Percentiles rank a stretch among this genome's conserved stretches.
Conservation (phyloP, 139 green algal genomes). For the Edaphochlamys debaryana region DNA sequence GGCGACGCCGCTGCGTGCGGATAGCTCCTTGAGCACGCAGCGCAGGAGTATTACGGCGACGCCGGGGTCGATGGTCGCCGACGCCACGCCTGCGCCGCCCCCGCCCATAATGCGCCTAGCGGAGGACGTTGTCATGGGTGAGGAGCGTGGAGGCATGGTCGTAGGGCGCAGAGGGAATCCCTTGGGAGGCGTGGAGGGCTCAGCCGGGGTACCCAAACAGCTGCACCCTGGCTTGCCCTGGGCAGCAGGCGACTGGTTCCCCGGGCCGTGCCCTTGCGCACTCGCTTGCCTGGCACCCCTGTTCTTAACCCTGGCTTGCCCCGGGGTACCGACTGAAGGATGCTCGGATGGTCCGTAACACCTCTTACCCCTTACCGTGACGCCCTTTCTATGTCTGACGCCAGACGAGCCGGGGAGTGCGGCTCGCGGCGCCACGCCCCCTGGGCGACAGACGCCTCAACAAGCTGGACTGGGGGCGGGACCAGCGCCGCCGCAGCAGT, state of each 20-base stretch:
- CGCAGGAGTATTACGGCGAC: conserved; percentile 41
- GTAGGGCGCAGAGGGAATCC: too few relatives aligned
- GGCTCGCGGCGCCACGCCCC: not conserved
- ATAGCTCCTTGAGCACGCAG: conserved; percentile 43
- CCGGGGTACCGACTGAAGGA: too few relatives aligned
- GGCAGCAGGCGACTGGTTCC: too few relatives aligned
- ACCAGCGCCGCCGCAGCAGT: not conserved
- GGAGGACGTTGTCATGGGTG: conserved; percentile 59
- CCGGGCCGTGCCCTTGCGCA: too few relatives aligned
- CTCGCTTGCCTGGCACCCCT: too few relatives aligned
- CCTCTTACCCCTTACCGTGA: too few relatives aligned
- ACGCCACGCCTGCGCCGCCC: conserved; percentile 44
- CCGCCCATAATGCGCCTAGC: conserved; percentile 42
- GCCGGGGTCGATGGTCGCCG: conserved; percentile 38
- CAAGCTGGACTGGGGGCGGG: not conserved
- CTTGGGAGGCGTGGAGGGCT: too few relatives aligned
- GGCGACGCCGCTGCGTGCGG: conserved; percentile 27
- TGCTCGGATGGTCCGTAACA: too few relatives aligned
- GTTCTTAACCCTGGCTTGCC: too few relatives aligned
- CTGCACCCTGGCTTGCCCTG: too few relatives aligned
- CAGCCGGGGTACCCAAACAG: too few relatives aligned
- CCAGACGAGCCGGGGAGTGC: conserved; percentile 35
- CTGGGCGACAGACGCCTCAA: conserved; percentile 3
- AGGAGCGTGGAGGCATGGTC: not conserved
- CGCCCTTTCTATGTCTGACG: too few relatives aligned